A percentile compares a stretch with the other conserved stretches of the same genome.
Evolutionary conservation across 129 eudicot genomes (phyloP).

Genomic region (Mikania micrantha): DNA sequence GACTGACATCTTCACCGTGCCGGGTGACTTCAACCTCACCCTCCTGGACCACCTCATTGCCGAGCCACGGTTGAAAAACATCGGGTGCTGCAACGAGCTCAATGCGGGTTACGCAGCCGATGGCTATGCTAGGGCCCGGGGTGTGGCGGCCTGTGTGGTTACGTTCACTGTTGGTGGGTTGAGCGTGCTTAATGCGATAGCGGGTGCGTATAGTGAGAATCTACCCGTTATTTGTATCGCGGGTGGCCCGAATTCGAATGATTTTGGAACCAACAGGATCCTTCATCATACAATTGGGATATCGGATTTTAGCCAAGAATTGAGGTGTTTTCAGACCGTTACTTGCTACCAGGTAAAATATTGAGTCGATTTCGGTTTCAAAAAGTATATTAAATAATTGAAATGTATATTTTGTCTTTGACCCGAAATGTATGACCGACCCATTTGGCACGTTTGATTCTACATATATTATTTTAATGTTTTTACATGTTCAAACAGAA

Average conservation of each 20-base stretch:
- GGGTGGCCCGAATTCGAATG: conserved; percentile 67
- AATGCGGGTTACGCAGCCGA: conserved; percentile 74
- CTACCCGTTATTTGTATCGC: conserved; percentile 57
- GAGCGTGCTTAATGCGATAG: conserved; percentile 61
- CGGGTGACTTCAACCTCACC: conserved; percentile 70
- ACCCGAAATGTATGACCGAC: not conserved
- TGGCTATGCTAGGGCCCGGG: conserved; percentile 54
- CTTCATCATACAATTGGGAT: conserved; percentile 65
- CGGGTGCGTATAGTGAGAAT: conserved; percentile 69
- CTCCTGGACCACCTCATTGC: conserved; percentile 61
- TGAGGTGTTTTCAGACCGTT: conserved; percentile 50
- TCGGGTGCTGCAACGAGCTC: conserved; percentile 68
- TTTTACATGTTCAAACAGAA: too few relatives aligned
- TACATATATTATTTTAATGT: too few relatives aligned
- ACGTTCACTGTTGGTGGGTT: conserved; percentile 70
- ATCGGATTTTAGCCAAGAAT: conserved; percentile 60
- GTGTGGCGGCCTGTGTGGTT: conserved; percentile 60
- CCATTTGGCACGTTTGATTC: not conserved
- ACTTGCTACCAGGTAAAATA: conserved; percentile 57
- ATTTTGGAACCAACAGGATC: conserved; percentile 56
- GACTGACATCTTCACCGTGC: conserved; percentile 49
- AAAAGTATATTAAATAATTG: too few relatives aligned
- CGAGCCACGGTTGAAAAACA: conserved; percentile 42
- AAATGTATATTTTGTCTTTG: too few relatives aligned
- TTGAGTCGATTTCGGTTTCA: too few relatives aligned